Evolutionary conservation across 2,329 filamentous ascomycete genomes (phyloP), one percentile per base, ranked within the genome.

Genomic region (Trichoderma pleuroti): DNA sequence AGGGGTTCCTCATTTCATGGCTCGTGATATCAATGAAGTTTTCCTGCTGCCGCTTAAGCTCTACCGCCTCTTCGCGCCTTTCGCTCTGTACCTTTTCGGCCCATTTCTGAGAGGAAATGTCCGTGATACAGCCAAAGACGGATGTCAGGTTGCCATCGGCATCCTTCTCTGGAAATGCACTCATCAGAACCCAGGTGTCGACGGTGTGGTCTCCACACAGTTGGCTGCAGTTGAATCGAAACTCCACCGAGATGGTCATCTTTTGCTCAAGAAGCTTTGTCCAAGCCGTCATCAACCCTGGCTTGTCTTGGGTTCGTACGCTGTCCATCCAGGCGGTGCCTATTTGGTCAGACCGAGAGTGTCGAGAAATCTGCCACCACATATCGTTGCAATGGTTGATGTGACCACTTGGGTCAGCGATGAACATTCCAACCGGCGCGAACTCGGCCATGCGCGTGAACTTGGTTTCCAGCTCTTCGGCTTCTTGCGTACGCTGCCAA

Each of bases 381-480:
- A 91, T 92, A 73, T 94, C 91, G 77, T 97, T 97, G 77, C 90
- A 92, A 77, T 93, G 96, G 11, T 87, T 92, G 75, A 96, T 92
- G 28, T 86, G 83, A 4, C 93, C 93, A 52, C 84, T 80, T 0
- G 87, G 85, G 76, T 93, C 87, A n/a, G 92, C 91, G 74, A 96
- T 94, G 78, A 95, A 95, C 82, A 97, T 91, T 32, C 93, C 93
- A 1, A 94, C 92, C 0, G 93, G 93, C 0, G 92, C 91, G 73
- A 93, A 93, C 76, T 94, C 92, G 3, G 93, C 92, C 91, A 96
- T 94, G 57, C 92, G 86, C 0, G 92, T 93, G 77, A 96, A 96
- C 71, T 91, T 91, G 36, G 91, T 90, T 78, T 96, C 93, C 77
- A 89, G 89, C 75, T 91, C 88, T 54, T 86, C 84, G 0, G 87